phyloP scores from a whole-genome alignment of 495 filamentous ascomycete genomes.

The Penicillium parvum region DNA sequence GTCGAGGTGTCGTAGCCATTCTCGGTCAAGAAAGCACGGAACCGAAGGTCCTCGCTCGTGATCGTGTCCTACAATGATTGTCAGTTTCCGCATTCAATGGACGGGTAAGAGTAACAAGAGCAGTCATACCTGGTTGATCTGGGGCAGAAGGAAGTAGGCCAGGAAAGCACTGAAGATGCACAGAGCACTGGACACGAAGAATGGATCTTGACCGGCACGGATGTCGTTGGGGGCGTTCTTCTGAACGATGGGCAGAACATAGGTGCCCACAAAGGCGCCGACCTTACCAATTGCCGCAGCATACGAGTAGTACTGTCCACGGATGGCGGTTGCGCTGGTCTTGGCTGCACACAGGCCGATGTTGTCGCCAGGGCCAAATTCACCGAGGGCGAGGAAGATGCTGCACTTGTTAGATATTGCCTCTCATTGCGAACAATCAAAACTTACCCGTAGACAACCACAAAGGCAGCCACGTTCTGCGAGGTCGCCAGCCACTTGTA shows the following conservation, averaged over 20 bases:
- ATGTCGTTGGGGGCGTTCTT: conserved; percentile 56
- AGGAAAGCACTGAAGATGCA: conserved; percentile 60
- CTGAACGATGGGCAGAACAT: conserved; percentile 70
- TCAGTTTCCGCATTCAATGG: background rate
- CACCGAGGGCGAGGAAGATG: conserved; percentile 79
- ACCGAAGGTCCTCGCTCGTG: conserved; percentile 61
- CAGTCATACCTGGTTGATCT: conserved; percentile 57
- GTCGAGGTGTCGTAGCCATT: conserved; percentile 68
- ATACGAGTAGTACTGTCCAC: conserved; percentile 89
- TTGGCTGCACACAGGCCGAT: conserved; percentile 85
- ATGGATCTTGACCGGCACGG: conserved; percentile 71
- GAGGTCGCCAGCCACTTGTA: conserved; percentile 61
- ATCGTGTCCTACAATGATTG: conserved; percentile 54
- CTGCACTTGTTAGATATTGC: conserved; percentile 28
- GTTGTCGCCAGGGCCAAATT: conserved; percentile 86
- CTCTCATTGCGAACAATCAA: background rate
- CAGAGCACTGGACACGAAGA: conserved; percentile 64
- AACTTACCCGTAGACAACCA: conserved; percentile 61
- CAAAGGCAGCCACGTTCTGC: conserved; percentile 67
- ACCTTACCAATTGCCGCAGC: conserved; percentile 83
- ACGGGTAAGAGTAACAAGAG: background rate
- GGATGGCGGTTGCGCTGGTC: conserved; percentile 77
- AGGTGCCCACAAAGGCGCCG: conserved; percentile 86
- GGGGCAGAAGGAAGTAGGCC: conserved; percentile 55
- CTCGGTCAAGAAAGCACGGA: conserved; percentile 60